Conservation (phyloP, 495 filamentous ascomycete genomes). For the Chaetomium cochliodes region DNA sequence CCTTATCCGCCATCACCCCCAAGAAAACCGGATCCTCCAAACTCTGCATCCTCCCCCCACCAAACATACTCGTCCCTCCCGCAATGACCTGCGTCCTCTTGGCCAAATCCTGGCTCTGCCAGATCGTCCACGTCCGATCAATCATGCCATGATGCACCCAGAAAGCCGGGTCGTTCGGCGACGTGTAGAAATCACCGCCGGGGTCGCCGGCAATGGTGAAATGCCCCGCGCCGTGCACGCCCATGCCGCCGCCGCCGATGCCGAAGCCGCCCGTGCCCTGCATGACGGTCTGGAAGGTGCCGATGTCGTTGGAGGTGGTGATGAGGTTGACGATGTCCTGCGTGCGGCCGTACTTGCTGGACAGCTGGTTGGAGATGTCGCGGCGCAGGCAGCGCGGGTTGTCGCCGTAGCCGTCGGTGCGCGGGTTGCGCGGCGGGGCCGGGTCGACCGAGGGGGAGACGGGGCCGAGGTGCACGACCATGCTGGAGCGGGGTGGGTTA, state of each 20-base stretch:
- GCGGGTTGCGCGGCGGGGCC: slow-evolving; percentile 38
- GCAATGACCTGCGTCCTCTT: slow-evolving; percentile 37
- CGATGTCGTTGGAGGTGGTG: slow-evolving; percentile 44
- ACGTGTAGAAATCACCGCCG: slow-evolving; percentile 51
- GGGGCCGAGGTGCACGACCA: slow-evolving; percentile 55
- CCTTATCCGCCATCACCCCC: slow-evolving; percentile 39
- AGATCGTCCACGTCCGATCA: slow-evolving; percentile 66
- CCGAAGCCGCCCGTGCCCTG: slow-evolving; percentile 29
- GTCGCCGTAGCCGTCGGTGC: slow-evolving; percentile 40
- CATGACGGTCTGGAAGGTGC: slow-evolving; percentile 46
- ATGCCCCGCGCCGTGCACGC: slow-evolving; percentile 46
- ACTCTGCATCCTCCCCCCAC: slow-evolving; percentile 32
- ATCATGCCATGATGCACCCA: slow-evolving; percentile 67
- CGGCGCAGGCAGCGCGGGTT: slow-evolving; percentile 67
- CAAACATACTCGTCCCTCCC: slow-evolving; percentile 43
- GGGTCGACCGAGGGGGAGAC: slow-evolving; percentile 40
- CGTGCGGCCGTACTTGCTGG: slow-evolving; percentile 48
- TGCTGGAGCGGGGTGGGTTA: slow-evolving; percentile 26
- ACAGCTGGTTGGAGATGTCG: slow-evolving; percentile 57
- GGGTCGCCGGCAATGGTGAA: slow-evolving; percentile 46
- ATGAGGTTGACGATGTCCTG: slow-evolving; percentile 51
- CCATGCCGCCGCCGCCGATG: slow-evolving; percentile 22
- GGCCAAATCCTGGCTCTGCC: slow-evolving; percentile 54
- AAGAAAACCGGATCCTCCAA: slow-evolving; percentile 48
- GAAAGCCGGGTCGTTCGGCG: slow-evolving; percentile 67